Evolutionary conservation across 805 yeast species (phyloP).

Genomic region (Kluyveromyces siamensis): DNA sequence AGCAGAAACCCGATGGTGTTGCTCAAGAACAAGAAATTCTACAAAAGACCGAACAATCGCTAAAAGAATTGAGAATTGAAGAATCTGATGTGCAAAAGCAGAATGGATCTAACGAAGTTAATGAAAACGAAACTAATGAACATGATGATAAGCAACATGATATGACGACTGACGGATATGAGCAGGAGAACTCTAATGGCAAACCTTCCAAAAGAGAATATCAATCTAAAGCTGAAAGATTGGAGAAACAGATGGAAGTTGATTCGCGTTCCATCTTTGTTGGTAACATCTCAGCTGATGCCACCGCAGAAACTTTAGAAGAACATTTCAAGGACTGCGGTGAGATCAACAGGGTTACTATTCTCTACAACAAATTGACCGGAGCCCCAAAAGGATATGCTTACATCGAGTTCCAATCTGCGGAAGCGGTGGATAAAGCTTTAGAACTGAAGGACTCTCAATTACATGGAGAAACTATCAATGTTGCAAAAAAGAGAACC

Average conservation of each 20-base stretch:
- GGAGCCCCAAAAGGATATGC: conserved; percentile 53
- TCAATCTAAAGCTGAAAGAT: conserved; percentile 1
- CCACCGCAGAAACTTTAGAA: conserved; percentile 45
- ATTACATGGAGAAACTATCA: conserved; percentile 39
- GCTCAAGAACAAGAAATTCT: neutral
- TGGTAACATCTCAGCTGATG: conserved; percentile 39
- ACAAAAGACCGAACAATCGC: neutral
- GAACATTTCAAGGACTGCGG: conserved; percentile 38
- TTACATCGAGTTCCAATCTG: conserved; percentile 45
- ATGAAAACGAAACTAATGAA: neutral
- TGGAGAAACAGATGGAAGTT: conserved; percentile 32
- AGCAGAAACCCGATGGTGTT: neutral
- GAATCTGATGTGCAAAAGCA: neutral
- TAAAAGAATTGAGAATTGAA: neutral
- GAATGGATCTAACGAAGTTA: neutral
- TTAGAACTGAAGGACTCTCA: conserved; percentile 34
- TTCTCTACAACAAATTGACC: conserved; percentile 33
- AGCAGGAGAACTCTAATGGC: neutral
- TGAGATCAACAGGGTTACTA: conserved; percentile 41
- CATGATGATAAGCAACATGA: neutral
- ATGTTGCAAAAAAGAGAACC: conserved; percentile 44
- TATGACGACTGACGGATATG: no score
- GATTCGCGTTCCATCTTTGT: conserved; percentile 48
- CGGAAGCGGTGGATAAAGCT: conserved; percentile 38
- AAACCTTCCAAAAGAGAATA: neutral